Evolutionary conservation across 2,329 filamentous ascomycete species (phyloP).

Genomic region (Penicillium sp.): DNA sequence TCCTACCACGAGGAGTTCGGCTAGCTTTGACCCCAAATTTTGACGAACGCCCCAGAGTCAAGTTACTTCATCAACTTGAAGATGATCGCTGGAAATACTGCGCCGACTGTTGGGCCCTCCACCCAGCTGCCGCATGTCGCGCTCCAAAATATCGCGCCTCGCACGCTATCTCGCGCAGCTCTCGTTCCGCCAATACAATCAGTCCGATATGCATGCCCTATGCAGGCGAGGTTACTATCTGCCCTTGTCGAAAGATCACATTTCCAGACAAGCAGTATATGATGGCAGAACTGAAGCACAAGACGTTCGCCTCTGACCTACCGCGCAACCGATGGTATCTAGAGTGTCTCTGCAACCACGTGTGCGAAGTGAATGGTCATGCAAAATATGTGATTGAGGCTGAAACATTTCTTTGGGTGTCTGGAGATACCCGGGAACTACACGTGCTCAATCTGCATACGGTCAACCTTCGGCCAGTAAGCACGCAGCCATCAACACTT

Average conservation of each 20-base stretch:
- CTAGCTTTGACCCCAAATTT: not conserved
- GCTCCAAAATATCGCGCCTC: not conserved
- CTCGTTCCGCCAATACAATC: not conserved
- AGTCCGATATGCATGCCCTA: not conserved
- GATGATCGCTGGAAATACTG: slow-evolving; percentile 13
- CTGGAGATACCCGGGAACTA: not conserved
- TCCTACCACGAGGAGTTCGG: not conserved
- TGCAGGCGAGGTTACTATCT: not conserved
- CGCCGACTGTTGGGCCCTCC: slow-evolving; percentile 8
- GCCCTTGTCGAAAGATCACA: not conserved
- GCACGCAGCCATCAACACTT: not conserved
- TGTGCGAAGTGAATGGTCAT: not conserved
- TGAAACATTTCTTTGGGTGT: not conserved
- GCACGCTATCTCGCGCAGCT: not conserved
- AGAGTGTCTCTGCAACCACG: not conserved
- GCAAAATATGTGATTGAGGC: not conserved
- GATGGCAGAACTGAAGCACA: not conserved
- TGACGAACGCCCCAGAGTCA: not conserved
- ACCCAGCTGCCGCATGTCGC: slow-evolving; percentile 3
- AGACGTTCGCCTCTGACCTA: no score
- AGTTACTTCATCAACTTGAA: slow-evolving; percentile 12
- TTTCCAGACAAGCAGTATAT: not conserved
- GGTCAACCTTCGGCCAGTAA: not conserved
- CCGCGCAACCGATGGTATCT: not conserved
- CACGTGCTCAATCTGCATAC: not conserved